Evolutionary conservation across 441 rosid genomes (phyloP).

Genomic region (Populus hybrid): DNA sequence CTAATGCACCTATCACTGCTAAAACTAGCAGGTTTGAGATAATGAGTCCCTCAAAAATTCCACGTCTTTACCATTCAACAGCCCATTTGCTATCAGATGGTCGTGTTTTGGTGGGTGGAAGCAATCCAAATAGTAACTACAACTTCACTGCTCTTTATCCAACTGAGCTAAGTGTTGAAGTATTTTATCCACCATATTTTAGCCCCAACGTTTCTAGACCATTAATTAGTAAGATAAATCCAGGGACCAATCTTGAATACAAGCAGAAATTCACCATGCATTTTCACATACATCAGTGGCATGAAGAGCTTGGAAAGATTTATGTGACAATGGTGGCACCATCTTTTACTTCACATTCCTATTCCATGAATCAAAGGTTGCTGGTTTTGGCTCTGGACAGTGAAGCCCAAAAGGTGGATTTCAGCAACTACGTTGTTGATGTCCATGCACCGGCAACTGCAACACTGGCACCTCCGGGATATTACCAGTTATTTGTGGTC

Average conservation of each 20-base stretch:
- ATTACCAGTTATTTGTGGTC: constrained; percentile 67
- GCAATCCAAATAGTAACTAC: constrained; percentile 71
- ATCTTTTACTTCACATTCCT: constrained; percentile 76
- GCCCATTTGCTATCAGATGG: constrained; percentile 70
- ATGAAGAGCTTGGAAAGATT: constrained; percentile 17
- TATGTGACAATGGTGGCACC: constrained; percentile 59
- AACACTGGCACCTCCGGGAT: constrained; percentile 69
- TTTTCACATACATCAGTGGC: constrained; percentile 29
- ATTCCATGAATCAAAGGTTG: constrained; percentile 76
- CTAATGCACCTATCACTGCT: constrained; percentile 20
- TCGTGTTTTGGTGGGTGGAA: constrained; percentile 82
- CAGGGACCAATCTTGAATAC: constrained; percentile 22
- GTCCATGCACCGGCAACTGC: constrained; percentile 45
- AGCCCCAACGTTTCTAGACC: constrained; percentile 32
- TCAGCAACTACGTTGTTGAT: constrained; percentile 35
- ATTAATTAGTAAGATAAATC: constrained; percentile 35
- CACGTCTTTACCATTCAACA: constrained; percentile 77
- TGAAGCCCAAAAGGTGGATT: constrained; percentile 22
- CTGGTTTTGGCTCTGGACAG: constrained; percentile 44
- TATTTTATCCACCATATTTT: constrained; percentile 66
- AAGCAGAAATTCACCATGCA: constrained; percentile 25
- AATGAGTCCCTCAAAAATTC: constrained; percentile 42
- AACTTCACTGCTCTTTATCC: constrained; percentile 68
- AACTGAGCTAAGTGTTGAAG: constrained; percentile 76
- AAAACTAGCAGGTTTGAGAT: constrained; percentile 44